Conservation (phyloP, 2,329 filamentous ascomycete genomes). For the Xylaria multiplex region DNA sequence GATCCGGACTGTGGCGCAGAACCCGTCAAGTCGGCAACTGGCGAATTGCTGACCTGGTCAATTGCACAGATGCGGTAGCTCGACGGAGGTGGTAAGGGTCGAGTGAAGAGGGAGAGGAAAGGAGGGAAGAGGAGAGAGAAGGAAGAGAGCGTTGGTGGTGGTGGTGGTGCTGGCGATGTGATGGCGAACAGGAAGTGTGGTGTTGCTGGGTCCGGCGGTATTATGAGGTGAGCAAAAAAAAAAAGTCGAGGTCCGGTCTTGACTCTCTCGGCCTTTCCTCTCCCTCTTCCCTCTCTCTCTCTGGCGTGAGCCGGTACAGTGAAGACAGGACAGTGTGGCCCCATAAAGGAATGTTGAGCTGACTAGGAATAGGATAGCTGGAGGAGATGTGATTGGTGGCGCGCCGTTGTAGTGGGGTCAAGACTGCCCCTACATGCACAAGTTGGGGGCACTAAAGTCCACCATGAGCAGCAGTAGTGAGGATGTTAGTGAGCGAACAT, state of each 20-base stretch:
- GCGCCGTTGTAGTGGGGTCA: conserved; percentile 40
- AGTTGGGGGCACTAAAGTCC: conserved; percentile 3
- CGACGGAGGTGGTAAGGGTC: conserved; percentile 27
- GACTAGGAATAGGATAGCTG: conserved; percentile 24
- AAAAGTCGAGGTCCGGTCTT: conserved; percentile 30
- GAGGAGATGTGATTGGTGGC: conserved; percentile 39
- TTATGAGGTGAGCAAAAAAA: conserved; percentile 45
- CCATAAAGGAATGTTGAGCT: conserved; percentile 38
- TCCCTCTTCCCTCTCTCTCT: background rate
- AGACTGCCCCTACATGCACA: conserved; percentile 37
- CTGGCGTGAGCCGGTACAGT: conserved; percentile 6
- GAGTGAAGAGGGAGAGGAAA: conserved; percentile 1
- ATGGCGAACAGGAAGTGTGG: conserved; percentile 2
- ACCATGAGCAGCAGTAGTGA: no score
- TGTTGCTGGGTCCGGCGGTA: conserved; percentile 36
- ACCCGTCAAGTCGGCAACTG: conserved; percentile 36
- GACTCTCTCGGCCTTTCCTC: conserved; percentile 4
- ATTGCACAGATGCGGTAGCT: conserved; percentile 41
- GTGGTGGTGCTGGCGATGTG: no score
- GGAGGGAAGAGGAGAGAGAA: conserved; percentile 4
- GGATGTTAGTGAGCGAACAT: no score
- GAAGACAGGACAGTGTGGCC: conserved; percentile 26
- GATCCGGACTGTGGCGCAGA: conserved; percentile 32
- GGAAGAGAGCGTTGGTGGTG: background rate
- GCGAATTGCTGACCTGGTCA: conserved; percentile 35